Conservation (phyloP, 768 basidiomycete species). For the Naganishia friedmannii region DNA sequence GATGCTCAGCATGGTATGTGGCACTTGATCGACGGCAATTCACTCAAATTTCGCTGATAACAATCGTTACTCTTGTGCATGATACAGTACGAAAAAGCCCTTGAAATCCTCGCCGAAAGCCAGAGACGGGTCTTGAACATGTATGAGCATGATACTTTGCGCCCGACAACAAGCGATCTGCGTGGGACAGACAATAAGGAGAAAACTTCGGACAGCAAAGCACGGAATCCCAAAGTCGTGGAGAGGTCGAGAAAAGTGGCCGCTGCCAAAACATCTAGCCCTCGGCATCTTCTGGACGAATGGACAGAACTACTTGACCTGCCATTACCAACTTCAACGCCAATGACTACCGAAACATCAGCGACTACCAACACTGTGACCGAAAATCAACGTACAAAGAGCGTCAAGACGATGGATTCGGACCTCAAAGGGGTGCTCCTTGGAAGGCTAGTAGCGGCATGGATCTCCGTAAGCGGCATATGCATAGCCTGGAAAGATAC, state of each 20-base stretch:
- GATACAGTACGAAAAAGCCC: constrained; percentile 13
- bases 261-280: not conserved
- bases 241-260: not conserved
- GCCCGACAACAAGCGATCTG: not conserved
- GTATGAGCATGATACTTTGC: not conserved
- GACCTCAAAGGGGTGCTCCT: constrained; percentile 1
- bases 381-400: not conserved
- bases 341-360: not conserved
- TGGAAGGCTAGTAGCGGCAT: constrained; percentile 11
- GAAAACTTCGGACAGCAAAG: not conserved
- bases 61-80: not conserved
- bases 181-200: not conserved
- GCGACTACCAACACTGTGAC: too few species aligned
- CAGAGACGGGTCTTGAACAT: not conserved
- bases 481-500: not conserved
- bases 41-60: not conserved
- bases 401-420: too few species aligned
- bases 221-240: not conserved
- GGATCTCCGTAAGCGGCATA: constrained; percentile 9
- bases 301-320: constrained; percentile 10
- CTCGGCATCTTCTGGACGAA: not conserved
- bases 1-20: constrained; percentile 17
- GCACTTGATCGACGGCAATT: not conserved
- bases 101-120: constrained; percentile 6
- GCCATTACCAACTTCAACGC: not conserved